These are phyloP conservation scores for Xylaria digitata DNA, from an alignment of 2,329 filamentous ascomycete genomes.

Conservation along the genomic window DNA sequence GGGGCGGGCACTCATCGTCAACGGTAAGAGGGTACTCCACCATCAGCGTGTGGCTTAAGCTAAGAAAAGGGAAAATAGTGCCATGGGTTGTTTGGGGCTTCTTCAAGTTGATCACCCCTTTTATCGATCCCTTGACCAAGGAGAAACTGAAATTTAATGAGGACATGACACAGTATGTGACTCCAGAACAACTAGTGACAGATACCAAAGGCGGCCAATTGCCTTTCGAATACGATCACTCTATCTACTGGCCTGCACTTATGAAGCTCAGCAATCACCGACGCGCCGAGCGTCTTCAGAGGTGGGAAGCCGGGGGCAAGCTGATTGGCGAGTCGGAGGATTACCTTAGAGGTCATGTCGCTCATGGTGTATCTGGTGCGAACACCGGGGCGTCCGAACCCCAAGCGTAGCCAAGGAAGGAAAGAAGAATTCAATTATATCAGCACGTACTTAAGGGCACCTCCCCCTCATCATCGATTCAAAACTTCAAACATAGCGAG, in stretches of 20 bases:
- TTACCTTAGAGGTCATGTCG: conserved; percentile 76
- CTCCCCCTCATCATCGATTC: neutral
- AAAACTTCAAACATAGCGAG: neutral
- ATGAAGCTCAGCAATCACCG: conserved; percentile 75
- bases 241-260: conserved; percentile 88
- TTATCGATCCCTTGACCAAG: conserved; percentile 93
- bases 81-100: conserved; percentile 93
- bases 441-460: neutral
- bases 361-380: conserved; percentile 39
- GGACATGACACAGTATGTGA: conserved; percentile 84
- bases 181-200: conserved; percentile 83
- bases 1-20: conserved; percentile 88
- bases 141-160: conserved; percentile 99
- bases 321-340: conserved; percentile 86
- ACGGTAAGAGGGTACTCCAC: conserved; percentile 67
- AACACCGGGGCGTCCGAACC: conserved; percentile 22
- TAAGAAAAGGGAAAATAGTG: conserved; percentile 61
- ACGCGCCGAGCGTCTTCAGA: conserved; percentile 68
- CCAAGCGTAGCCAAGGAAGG: neutral
- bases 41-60: conserved; percentile 1
- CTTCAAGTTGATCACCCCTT: conserved; percentile 95
- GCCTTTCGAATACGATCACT: conserved; percentile 92
- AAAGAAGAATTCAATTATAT: neutral
- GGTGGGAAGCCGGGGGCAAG: conserved; percentile 86
- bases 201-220: conserved; percentile 79